phyloP scores from a whole-genome alignment of 345 rosid genomes.

The Eucalyptus tenuipes region DNA sequence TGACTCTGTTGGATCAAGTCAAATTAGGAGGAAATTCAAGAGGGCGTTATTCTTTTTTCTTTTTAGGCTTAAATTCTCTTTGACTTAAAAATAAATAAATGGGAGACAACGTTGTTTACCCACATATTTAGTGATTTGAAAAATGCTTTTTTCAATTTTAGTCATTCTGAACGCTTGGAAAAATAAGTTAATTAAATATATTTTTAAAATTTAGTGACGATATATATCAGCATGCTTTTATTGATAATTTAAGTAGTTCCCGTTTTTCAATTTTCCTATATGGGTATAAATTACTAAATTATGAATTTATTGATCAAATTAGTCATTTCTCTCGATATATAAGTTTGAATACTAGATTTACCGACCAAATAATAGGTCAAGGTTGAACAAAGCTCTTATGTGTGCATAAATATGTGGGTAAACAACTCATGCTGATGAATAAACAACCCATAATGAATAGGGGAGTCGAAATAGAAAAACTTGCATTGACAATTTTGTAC shows the following conservation, averaged over 20 bases:
- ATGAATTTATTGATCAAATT: accelerated
- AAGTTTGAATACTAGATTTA: accelerated
- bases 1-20: not conserved
- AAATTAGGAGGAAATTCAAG: not conserved
- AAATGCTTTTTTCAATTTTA: not conserved
- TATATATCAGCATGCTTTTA: not conserved
- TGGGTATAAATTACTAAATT: not conserved
- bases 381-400: not conserved
- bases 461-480: not conserved
- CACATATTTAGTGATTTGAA: too few species aligned
- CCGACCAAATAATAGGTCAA: not conserved
- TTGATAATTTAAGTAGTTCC: not conserved
- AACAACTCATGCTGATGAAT: accelerated
- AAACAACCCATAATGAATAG: not conserved
- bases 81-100: not conserved
- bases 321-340: not conserved
- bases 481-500: not conserved
- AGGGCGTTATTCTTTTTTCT: accelerated
- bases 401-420: not conserved
- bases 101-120: too few species aligned
- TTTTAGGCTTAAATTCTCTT: not conserved
- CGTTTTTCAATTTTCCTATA: accelerated
- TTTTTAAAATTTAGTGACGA: accelerated
- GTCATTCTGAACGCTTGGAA: not conserved
- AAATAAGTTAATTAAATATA: not conserved